phyloP scores from a whole-genome alignment of 1,284 basidiomycete genomes.

The Thelephora terrestris region DNA sequence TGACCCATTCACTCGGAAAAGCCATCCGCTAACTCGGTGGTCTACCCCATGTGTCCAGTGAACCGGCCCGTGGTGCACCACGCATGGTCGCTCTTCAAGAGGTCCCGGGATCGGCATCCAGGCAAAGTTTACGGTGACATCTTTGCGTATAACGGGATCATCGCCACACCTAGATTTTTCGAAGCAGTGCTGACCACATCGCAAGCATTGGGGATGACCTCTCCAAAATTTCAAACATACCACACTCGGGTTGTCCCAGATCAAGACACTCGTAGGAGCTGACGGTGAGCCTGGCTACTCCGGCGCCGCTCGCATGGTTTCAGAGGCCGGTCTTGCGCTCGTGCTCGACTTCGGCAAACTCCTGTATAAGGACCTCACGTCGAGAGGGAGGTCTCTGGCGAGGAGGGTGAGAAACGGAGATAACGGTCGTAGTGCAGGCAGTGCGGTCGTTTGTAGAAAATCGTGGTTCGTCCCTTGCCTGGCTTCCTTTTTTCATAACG shows the following conservation, averaged over 20 bases:
- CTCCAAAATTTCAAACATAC: background rate
- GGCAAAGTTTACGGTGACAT: slow-evolving; percentile 44
- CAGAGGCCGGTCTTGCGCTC: background rate
- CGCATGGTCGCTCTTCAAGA: slow-evolving; percentile 63
- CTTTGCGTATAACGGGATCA: slow-evolving; percentile 71
- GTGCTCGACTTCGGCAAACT: background rate
- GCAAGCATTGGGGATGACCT: background rate
- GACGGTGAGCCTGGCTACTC: background rate
- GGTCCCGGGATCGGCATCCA: slow-evolving; percentile 12
- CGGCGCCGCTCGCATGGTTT: background rate
- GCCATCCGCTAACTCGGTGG: slow-evolving; percentile 28
- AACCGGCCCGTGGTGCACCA: slow-evolving; percentile 73
- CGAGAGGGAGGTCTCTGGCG: background rate
- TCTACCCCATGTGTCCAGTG: slow-evolving; percentile 51
- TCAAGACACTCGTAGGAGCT: background rate
- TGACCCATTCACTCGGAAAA: too few species aligned
- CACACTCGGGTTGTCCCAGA: background rate
- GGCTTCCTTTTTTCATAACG: too few species aligned
- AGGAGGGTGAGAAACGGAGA: background rate
- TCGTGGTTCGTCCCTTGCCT: too few species aligned
- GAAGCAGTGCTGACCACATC: slow-evolving; percentile 23
- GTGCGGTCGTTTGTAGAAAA: too few species aligned
- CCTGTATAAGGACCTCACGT: background rate
- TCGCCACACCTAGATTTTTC: slow-evolving; percentile 32
- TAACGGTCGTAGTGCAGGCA: background rate